Conservation (phyloP, 2,329 filamentous ascomycete genomes). For the Graphiopsis chlorocephala region DNA sequence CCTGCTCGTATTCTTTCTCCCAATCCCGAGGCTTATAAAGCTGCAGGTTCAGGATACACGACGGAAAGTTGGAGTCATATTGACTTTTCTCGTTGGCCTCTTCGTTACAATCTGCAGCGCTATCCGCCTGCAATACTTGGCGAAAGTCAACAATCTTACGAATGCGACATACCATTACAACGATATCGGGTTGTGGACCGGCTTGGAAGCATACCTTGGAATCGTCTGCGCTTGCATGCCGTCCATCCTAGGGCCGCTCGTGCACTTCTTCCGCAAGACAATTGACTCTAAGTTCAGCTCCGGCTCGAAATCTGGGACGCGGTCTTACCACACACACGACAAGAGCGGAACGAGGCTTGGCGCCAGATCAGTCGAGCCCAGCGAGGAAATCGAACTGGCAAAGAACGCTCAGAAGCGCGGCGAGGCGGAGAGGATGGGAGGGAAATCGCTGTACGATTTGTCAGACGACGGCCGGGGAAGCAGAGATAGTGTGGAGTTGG, state of each 20-base stretch:
- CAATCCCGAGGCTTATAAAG: background rate
- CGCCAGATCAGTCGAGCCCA: background rate
- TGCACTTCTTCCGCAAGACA: constrained; percentile 5
- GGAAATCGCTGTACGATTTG: background rate
- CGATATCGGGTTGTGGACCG: constrained; percentile 23
- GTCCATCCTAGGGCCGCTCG: constrained; percentile 11
- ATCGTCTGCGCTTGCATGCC: constrained; percentile 28
- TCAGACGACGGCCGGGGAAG: background rate
- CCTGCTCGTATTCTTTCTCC: background rate
- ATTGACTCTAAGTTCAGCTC: background rate
- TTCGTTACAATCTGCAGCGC: constrained; percentile 23
- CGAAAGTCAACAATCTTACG: constrained; percentile 11
- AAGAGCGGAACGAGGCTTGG: background rate
- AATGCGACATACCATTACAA: constrained; percentile 27
- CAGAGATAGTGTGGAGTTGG: background rate
- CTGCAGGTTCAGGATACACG: background rate
- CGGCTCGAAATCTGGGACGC: background rate
- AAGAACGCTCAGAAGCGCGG: background rate
- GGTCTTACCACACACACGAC: background rate
- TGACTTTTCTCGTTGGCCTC: constrained; percentile 17
- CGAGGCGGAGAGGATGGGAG: background rate
- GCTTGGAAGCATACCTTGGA: constrained; percentile 24
- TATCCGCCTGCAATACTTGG: constrained; percentile 19
- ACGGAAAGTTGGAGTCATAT: background rate
- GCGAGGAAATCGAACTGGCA: background rate